Conservation (phyloP, 2,329 filamentous ascomycete species). For the Paraphaeosphaeria minitans region DNA sequence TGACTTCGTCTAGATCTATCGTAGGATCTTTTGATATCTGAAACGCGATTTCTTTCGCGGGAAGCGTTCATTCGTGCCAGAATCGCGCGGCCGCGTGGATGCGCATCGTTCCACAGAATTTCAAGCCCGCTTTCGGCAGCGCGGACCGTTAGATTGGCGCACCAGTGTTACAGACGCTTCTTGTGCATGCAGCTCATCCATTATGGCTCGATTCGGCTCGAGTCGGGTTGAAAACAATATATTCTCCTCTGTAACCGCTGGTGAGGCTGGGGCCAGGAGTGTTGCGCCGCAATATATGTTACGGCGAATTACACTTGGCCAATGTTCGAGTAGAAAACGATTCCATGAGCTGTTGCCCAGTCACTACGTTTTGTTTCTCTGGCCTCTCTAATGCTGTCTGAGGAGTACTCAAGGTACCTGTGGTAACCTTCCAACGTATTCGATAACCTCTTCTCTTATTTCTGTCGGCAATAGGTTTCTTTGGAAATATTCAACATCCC, state of each 20-base stretch:
- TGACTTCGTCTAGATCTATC: not conserved
- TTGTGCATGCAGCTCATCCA: conserved; percentile 9
- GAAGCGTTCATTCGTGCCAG: conserved; percentile 3
- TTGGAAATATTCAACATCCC: not conserved
- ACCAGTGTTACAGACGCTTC: conserved; percentile 11
- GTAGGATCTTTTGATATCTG: not conserved
- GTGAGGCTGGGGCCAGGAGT: conserved; percentile 8
- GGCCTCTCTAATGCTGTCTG: not conserved
- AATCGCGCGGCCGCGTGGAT: conserved; percentile 1
- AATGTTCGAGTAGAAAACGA: not conserved
- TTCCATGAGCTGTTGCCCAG: not conserved
- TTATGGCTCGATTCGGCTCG: not conserved
- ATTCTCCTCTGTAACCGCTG: conserved; percentile 7
- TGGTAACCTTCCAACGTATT: not conserved
- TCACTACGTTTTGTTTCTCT: not conserved
- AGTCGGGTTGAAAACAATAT: not conserved
- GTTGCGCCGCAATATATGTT: conserved; percentile 14
- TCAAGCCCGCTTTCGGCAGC: conserved; percentile 7
- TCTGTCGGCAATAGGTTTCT: not conserved
- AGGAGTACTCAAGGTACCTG: not conserved
- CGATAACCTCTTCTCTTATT: not conserved
- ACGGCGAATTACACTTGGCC: not conserved
- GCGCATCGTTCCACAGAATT: not conserved
- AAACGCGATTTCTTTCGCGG: not conserved
- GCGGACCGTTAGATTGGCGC: conserved; percentile 3